Conservation (phyloP, 495 filamentous ascomycete genomes). For the Bryoglossum gracile region DNA sequence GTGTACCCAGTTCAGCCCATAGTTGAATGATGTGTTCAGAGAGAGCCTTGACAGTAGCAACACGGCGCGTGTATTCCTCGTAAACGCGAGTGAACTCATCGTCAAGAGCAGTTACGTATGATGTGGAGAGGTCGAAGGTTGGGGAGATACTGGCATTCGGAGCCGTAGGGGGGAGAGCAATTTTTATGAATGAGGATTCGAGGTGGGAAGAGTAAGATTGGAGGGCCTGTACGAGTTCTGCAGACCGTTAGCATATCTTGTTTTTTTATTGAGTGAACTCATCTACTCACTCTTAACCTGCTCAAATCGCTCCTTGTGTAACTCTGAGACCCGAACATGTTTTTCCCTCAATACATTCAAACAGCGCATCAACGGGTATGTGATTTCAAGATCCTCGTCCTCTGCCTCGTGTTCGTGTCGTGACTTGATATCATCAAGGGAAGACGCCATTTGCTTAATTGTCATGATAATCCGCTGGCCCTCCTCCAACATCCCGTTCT, state of each 20-base stretch:
- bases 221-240: constrained; percentile 87
- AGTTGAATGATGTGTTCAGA: constrained; percentile 84
- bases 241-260: constrained; percentile 5
- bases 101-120: constrained; percentile 83
- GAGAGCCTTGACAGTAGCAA: constrained; percentile 63
- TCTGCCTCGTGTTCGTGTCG: constrained; percentile 54
- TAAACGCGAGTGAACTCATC: constrained; percentile 88
- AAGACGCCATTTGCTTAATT: constrained; percentile 89
- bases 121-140: constrained; percentile 78
- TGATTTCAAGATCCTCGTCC: constrained; percentile 62
- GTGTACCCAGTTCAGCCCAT: constrained; percentile 91
- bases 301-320: constrained; percentile 84
- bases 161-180: constrained; percentile 73
- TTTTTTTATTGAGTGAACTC: constrained; percentile 5
- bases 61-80: constrained; percentile 82
- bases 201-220: constrained; percentile 94
- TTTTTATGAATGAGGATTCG: constrained; percentile 73
- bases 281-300: constrained; percentile 79
- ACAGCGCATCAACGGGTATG: constrained; percentile 73
- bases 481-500: constrained; percentile 78
- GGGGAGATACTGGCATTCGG: constrained; percentile 67
- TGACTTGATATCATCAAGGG: constrained; percentile 66
- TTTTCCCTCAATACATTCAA: constrained; percentile 77
- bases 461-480: constrained; percentile 75
- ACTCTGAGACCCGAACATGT: constrained; percentile 64